phyloP scores from a whole-genome alignment of 1,284 basidiomycete species.

The Melampsora occidentalis region DNA sequence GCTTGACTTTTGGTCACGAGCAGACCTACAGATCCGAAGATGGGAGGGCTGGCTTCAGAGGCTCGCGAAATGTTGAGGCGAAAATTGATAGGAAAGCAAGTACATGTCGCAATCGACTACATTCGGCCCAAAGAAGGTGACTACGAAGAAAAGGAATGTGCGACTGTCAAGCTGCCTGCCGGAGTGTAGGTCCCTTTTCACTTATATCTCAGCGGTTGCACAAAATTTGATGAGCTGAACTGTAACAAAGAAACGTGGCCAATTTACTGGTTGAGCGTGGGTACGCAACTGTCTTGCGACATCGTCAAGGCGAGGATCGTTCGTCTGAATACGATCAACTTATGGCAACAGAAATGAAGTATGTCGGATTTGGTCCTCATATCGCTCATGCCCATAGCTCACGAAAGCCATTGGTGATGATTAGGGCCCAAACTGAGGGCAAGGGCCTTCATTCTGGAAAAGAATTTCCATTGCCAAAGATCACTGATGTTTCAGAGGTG shows the following conservation, averaged over 20 bases:
- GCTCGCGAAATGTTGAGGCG: slow-evolving; percentile 86
- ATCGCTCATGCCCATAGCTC: slow-evolving; percentile 51
- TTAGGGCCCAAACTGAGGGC: slow-evolving; percentile 66
- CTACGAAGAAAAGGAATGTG: slow-evolving; percentile 86
- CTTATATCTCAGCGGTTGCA: background rate
- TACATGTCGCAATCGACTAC: slow-evolving; percentile 80
- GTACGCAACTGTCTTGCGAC: slow-evolving; percentile 80
- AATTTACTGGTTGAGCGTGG: slow-evolving; percentile 92
- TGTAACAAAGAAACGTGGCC: slow-evolving; percentile 72
- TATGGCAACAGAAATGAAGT: slow-evolving; percentile 88
- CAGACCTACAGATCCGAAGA: slow-evolving; percentile 76
- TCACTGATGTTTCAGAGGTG: slow-evolving; percentile 87
- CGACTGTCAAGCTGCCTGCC: slow-evolving; percentile 49
- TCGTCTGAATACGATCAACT: slow-evolving; percentile 91
- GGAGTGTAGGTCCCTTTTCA: slow-evolving; percentile 20
- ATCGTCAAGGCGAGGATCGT: slow-evolving; percentile 85
- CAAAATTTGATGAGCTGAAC: background rate
- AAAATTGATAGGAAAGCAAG: slow-evolving; percentile 82
- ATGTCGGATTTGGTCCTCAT: slow-evolving; percentile 52
- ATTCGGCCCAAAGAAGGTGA: slow-evolving; percentile 87
- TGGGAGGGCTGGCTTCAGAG: slow-evolving; percentile 83
- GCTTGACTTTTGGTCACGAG: background rate
- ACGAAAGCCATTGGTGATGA: background rate
- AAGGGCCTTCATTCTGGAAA: slow-evolving; percentile 91
- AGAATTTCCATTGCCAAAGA: slow-evolving; percentile 64